Evolutionary conservation across 192 early-diverging fungal species (phyloP), one percentile per base, ranked within the genome.

Genomic region (Backusella tuberculispora): DNA sequence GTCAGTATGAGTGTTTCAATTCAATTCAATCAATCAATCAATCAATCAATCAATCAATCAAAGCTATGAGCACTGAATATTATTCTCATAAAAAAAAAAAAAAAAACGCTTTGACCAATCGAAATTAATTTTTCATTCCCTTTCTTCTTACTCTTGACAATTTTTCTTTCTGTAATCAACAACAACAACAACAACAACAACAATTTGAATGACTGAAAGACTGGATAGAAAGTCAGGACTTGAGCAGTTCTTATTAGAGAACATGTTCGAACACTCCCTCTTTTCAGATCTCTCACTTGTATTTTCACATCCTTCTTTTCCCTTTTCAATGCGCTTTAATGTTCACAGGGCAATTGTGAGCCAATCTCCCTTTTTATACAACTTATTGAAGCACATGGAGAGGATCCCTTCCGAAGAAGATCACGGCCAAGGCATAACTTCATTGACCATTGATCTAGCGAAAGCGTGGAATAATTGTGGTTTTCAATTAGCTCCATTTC

Each of bases 251-350:
- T 29, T 80, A 4, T 56, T 73, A 19, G 56, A 76, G 13, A 48
- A 38, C 29, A 76, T 76, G 70, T 80, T 80, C 65, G 72, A 80
- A 21, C 73, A 76, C 9, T 76, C 79, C 0, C 56, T 76, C 6
- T 80, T 74, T 63, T 70, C 74, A n/a, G 79, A 80, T 66, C 29
- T 80, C 2, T 73, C 75, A 13, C 50, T 80, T 19, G 72, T 66
- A 17, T 80, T 80, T 38, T 37, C 63, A 21, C 75, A 80, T 47
- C 67, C 75, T 26, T 47, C 74, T 1, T 74, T 76, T 48, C 79
- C 79, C 6, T 74, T 80, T 47, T 65, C 75, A 29, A 63, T 80
- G 71, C 71, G 75, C 8, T 80, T 73, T 40, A 67, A 76, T 68
- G 66, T 80, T 21, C 79, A 80, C 50, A 76, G 72, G 12, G 47